Conservation (phyloP, 805 yeast genomes). For the Naumovozyma castellii region DNA sequence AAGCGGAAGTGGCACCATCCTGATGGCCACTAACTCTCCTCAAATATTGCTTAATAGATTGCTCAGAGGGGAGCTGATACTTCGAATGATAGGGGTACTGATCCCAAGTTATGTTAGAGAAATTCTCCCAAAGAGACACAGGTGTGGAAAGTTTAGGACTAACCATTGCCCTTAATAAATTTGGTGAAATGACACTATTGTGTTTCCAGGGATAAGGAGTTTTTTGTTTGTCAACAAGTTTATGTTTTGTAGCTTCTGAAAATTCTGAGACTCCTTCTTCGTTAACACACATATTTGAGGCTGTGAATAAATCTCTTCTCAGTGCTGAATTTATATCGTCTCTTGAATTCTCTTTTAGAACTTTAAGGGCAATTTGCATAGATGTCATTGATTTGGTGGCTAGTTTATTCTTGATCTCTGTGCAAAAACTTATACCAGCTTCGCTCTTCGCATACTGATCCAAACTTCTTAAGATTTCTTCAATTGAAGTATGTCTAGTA, state of each 20-base stretch:
- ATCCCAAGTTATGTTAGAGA: slow-evolving; percentile 32
- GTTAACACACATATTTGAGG: slow-evolving; percentile 63
- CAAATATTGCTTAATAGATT: slow-evolving; percentile 53
- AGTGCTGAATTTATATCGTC: slow-evolving; percentile 57
- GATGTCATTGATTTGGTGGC: slow-evolving; percentile 69
- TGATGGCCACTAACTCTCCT: slow-evolving; percentile 48
- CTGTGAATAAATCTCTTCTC: slow-evolving; percentile 63
- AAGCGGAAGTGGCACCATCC: slow-evolving; percentile 35
- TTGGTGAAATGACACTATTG: slow-evolving; percentile 17
- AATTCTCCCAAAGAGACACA: slow-evolving; percentile 23
- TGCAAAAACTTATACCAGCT: slow-evolving; percentile 60
- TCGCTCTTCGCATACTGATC: slow-evolving; percentile 36
- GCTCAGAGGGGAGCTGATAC: slow-evolving; percentile 74
- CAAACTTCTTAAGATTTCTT: slow-evolving; percentile 47
- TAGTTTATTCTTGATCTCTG: slow-evolving; percentile 45
- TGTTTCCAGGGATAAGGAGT: slow-evolving; percentile 44
- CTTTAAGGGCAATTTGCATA: slow-evolving; percentile 58
- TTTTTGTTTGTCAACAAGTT: slow-evolving; percentile 49
- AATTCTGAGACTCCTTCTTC: slow-evolving; percentile 40
- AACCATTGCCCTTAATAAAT: slow-evolving; percentile 15
- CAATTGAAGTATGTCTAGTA: slow-evolving; percentile 33
- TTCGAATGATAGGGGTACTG: slow-evolving; percentile 33
- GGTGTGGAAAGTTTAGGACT: slow-evolving; percentile 29
- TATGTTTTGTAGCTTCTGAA: slow-evolving; percentile 56
- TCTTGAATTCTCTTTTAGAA: slow-evolving; percentile 51